A percentile compares a stretch with the other conserved stretches of the same genome.
phyloP scores from a whole-genome alignment of 345 rosid species.

The Turnera subulata region DNA sequence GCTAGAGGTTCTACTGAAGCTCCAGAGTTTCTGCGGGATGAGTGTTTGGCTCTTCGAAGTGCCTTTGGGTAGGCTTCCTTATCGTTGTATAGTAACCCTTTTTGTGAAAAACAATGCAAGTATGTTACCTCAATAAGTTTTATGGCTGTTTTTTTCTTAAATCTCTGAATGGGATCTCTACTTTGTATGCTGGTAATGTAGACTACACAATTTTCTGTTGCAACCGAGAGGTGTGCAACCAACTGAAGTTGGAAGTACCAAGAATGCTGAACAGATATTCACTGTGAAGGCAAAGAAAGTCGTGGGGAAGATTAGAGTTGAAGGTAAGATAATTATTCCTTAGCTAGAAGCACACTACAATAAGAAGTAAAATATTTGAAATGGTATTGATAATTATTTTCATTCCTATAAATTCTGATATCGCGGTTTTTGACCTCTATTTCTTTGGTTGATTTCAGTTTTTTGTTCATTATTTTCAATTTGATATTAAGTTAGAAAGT shows the following conservation, averaged over 20 bases:
- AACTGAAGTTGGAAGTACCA: conserved; percentile 34
- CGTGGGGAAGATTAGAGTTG: conserved; percentile 77
- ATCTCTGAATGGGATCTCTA: conserved; percentile 9
- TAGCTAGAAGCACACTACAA: conserved; percentile 1
- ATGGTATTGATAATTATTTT: background rate
- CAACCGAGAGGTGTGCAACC: conserved; percentile 72
- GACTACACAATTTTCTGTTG: conserved; percentile 77
- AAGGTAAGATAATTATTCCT: conserved; percentile 47
- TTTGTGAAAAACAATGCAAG: conserved; percentile 2
- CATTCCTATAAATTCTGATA: background rate
- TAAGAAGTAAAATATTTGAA: background rate
- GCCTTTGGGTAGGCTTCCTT: conserved; percentile 77
- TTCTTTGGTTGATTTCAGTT: conserved; percentile 1
- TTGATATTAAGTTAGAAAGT: background rate
- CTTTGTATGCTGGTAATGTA: conserved; percentile 18
- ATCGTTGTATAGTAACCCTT: conserved; percentile 15
- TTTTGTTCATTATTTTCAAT: conserved; percentile 1
- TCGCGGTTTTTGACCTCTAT: conserved; percentile 2
- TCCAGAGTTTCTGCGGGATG: conserved; percentile 86
- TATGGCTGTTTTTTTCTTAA: conserved; percentile 7
- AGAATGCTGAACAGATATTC: conserved; percentile 41
- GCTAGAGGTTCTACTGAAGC: conserved; percentile 87
- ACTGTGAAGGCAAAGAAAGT: conserved; percentile 53
- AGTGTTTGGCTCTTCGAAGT: conserved; percentile 78
- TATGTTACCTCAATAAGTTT: background rate